A percentile compares a stretch with the other conserved stretches of the same genome.
These are phyloP conservation scores for Hymenotorrendiella dingleyae DNA, from an alignment of 2,329 filamentous ascomycete species.

Conservation along the genomic window DNA sequence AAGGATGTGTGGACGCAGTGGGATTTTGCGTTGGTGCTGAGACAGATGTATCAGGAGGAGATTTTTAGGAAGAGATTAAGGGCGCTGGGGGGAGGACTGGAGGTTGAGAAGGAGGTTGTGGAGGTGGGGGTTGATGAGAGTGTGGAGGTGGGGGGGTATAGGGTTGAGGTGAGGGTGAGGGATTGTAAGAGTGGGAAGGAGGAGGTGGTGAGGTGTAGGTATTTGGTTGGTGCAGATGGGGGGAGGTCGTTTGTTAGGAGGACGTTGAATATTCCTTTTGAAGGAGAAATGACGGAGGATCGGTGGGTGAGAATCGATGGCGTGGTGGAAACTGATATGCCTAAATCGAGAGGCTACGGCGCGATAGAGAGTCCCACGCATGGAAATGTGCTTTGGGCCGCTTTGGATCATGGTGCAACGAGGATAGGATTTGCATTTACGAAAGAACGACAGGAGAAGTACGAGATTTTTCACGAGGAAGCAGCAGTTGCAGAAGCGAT, in stretches of 20 bases:
- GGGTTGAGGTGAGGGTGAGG: constrained; percentile 15
- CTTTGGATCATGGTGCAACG: constrained; percentile 46
- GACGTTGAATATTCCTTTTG: constrained; percentile 41
- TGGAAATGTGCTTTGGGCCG: constrained; percentile 50
- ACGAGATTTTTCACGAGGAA: constrained; percentile 37
- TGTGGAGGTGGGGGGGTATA: constrained; percentile 17
- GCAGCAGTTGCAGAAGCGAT: constrained; percentile 48
- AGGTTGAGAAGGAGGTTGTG: constrained; percentile 18
- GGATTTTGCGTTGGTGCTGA: constrained; percentile 46
- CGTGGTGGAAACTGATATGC: constrained; percentile 32
- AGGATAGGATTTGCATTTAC: constrained; percentile 49
- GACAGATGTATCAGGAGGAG: constrained; percentile 50
- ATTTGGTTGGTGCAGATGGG: constrained; percentile 47
- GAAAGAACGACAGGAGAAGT: constrained; percentile 34
- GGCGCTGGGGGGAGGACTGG: constrained; percentile 20
- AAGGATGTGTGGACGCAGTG: constrained; percentile 39
- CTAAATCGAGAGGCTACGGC: constrained; percentile 41
- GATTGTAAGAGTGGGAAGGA: constrained; percentile 26
- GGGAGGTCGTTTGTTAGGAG: constrained; percentile 43
- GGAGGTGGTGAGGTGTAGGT: constrained; percentile 35
- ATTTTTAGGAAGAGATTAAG: constrained; percentile 41
- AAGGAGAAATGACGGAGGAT: constrained; percentile 43
- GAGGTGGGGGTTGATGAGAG: constrained; percentile 16
- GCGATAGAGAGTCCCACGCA: constrained; percentile 46
- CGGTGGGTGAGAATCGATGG: constrained; percentile 51